Base-by-base conservation (phyloP, 2,329 filamentous ascomycete genomes). In the Colletotrichum sp. region DNA sequence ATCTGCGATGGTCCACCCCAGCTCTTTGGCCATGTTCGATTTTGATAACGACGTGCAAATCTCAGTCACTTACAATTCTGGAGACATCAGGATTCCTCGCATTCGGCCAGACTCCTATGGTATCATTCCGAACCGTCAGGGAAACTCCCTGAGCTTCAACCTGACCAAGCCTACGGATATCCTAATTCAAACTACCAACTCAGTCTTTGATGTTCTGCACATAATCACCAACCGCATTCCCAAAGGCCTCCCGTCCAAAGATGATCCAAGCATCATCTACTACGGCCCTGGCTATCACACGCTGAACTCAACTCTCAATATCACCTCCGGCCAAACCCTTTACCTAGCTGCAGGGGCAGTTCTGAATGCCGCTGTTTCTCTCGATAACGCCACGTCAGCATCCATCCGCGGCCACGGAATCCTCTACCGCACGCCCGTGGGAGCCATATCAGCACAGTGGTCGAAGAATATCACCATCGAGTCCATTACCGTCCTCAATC, bases 191-290 rank as follows among this genome's bases (percentile, higher is more conserved):
- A 57, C 80, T 18, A 80, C 80, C 58, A 77, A 66, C 15, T 77
- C 80, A 36, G 77, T 80, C 8, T 82, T 79, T 58, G 72, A 81
- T 18, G 72, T 72, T 24, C 67, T 82, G 16, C 79, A 81, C 57
- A 55, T 82, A 1, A 76, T 79, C 24, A 78, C 72, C 52, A 81
- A 80, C 64, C n/a, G 21, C 3, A 77, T 78, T 12, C 77, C 78
- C 16, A 71, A 60, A 2, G 64, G 78, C 15, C 43, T 61, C 6
- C 74, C 77, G 1, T 30, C 58, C 0, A 28, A 69, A 13, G 64
- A 66, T 58, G 74, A 57, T n/a, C 68, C 12, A 32, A 72, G 3
- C 16, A 58, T 79, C n/a, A 67, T 79, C 3, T 81, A 80, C 72
- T 81, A 76, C 63, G 79, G 78, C 10, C 77, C 78, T 3, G 81